Conservation (phyloP, 345 rosid genomes). For the Eutrema heterophyllum region DNA sequence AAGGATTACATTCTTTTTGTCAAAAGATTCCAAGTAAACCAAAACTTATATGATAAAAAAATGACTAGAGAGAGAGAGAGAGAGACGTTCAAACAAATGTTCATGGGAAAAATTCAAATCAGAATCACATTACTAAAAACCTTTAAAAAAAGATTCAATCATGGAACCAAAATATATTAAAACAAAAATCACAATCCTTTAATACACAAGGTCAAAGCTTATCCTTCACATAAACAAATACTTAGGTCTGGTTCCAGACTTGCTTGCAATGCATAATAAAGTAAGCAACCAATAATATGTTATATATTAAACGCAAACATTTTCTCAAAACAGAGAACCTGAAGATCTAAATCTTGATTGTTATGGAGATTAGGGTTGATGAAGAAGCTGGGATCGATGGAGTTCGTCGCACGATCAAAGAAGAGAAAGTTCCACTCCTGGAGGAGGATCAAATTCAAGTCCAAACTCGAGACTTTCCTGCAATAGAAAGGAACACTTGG, state of each 20-base stretch:
- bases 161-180: not conserved
- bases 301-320: not conserved
- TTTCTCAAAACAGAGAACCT: not conserved
- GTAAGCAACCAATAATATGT: not conserved
- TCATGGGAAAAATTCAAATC: not conserved
- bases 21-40: not conserved
- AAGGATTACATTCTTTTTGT: not conserved
- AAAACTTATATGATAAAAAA: not conserved
- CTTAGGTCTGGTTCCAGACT: not conserved
- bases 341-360: not conserved
- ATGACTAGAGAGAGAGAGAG: not conserved
- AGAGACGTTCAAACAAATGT: not conserved
- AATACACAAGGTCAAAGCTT: slow-evolving; percentile 20
- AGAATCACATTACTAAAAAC: not conserved
- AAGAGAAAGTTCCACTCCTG: slow-evolving; percentile 19
- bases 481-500: slow-evolving; percentile 35
- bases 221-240: slow-evolving; percentile 13
- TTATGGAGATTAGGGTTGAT: slow-evolving; percentile 24
- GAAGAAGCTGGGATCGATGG: slow-evolving; percentile 16
- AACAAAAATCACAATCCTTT: not conserved
- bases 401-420: not conserved
- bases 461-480: slow-evolving; percentile 26
- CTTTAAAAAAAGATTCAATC: not conserved
- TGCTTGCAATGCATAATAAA: not conserved
- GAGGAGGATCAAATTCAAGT: not conserved